phyloP scores from a whole-genome alignment of 257 asterid genomes.

The Salvia miltiorrhiza region DNA sequence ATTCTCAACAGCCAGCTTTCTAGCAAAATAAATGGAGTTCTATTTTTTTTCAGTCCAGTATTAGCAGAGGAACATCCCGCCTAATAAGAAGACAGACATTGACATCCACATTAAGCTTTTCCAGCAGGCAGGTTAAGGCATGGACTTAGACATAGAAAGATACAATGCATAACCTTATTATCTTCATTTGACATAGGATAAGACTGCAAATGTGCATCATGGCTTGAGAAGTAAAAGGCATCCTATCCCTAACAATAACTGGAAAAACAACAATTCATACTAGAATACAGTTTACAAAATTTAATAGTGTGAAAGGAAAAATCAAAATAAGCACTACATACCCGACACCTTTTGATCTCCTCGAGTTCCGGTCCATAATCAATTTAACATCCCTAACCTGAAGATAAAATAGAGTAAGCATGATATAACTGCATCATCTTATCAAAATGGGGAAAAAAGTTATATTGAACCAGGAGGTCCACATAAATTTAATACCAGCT shows the following conservation, averaged over 20 bases:
- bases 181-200: not conserved
- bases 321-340: slow-evolving; percentile 36
- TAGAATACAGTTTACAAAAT: not conserved
- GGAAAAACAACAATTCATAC: not conserved
- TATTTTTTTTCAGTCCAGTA: not conserved
- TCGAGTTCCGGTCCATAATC: slow-evolving; percentile 96
- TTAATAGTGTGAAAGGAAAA: not conserved
- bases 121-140: not conserved
- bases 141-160: not conserved
- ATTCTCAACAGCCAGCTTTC: not conserved
- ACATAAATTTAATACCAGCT: not conserved
- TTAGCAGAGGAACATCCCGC: slow-evolving; percentile 1
- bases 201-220: not conserved
- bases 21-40: not conserved
- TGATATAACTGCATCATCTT: not conserved
- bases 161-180: not conserved
- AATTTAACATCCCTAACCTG: slow-evolving; percentile 97
- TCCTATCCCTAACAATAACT: slow-evolving; percentile 2
- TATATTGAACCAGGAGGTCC: not conserved
- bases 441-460: not conserved
- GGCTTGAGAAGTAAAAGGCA: slow-evolving; percentile 1
- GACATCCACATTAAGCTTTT: not conserved
- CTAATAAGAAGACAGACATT: not conserved
- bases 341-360: slow-evolving; percentile 99
- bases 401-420: slow-evolving; percentile 12